Evolutionary conservation across 305 asterid genomes (phyloP), one percentile per base, ranked within the genome.

Genomic region (Fraxinus velutina): DNA sequence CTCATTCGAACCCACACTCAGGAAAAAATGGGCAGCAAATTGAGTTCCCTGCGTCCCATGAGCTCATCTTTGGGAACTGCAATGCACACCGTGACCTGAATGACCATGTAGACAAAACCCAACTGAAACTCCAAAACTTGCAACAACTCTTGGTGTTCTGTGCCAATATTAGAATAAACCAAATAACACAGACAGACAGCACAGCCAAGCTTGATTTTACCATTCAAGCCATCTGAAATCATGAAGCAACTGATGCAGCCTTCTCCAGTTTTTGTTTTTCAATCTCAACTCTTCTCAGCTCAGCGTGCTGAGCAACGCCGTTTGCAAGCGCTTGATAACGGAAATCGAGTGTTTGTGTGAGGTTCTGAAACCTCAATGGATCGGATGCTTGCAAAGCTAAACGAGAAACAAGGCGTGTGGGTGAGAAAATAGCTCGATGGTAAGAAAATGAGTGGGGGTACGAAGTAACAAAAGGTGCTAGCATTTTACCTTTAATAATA

Each of bases 221-320:
- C 42, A 83, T n/a, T 50, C 82, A 2, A 34, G 79, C 68, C 71
- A 57, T 27, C 34, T 27, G 76, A 83, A 74, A 84, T 88, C 91
- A 90, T 4, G 92, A 85, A 30, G 94, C 92, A 34, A 86, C 88
- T 32, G 89, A 89, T 6, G 98, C 55, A 30, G 91, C 91, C 85
- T 93, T 93, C 82, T 90, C 94, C 84, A 92, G 0, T 81, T 89
- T 94, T 81, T 91, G 93, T 84, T 92, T 94, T 89, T 94, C 98
- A 29, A 94, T 92, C 79, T 92, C 96, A 29, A 82, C 85, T 88
- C 94, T 88, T 87, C 98, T 91, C 85, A 79, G 89, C 78, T 92
- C 98, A 73, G 99, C 97, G 82, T 96, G 99, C 90, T 91, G 97
- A 39, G 98, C 99, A 84, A 96, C 90, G n/a, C 98, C 97, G 78